Conservation (phyloP, 192 early-diverging fungal genomes). For the Entomortierella chlamydospora region DNA sequence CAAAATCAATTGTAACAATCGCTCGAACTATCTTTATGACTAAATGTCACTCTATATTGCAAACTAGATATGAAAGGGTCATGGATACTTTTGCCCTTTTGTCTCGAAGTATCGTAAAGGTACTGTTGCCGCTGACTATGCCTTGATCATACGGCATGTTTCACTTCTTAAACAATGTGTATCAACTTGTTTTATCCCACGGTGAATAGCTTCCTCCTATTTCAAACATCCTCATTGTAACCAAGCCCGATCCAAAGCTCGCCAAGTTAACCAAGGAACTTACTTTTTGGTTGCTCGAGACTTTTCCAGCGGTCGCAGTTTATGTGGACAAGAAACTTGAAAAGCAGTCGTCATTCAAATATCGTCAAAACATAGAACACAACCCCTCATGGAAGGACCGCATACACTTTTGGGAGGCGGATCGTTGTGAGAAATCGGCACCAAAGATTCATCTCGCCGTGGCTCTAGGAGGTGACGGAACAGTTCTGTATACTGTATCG, state of each 20-base stretch:
- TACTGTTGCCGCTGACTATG: neutral
- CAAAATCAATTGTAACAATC: too few species aligned
- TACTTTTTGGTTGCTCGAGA: slow-evolving; percentile 27
- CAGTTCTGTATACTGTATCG: slow-evolving; percentile 90
- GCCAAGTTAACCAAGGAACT: slow-evolving; percentile 41
- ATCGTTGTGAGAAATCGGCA: slow-evolving; percentile 16
- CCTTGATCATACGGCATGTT: too few species aligned
- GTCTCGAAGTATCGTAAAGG: slow-evolving; percentile 37
- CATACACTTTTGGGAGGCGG: slow-evolving; percentile 34
- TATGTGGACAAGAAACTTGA: slow-evolving; percentile 41
- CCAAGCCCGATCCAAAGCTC: slow-evolving; percentile 51
- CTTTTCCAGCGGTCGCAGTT: slow-evolving; percentile 30
- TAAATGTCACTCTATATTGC: too few species aligned
- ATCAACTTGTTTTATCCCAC: too few species aligned
- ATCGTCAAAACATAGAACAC: slow-evolving; percentile 17
- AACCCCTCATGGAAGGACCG: slow-evolving; percentile 32
- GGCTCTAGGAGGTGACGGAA: slow-evolving; percentile 91
- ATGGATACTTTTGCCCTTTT: slow-evolving; percentile 44
- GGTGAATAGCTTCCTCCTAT: slow-evolving; percentile 33
- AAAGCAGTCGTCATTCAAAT: slow-evolving; percentile 33
- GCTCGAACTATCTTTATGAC: too few species aligned
- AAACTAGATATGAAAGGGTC: slow-evolving; percentile 47
- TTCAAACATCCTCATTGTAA: slow-evolving; percentile 46
- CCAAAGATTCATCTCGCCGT: slow-evolving; percentile 43
- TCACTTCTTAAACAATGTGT: too few species aligned